Percentiles rank a stretch among this genome's conserved stretches.
Evolutionary conservation across 495 filamentous ascomycete genomes (phyloP).

Genomic region (Copromyces sp.): DNA sequence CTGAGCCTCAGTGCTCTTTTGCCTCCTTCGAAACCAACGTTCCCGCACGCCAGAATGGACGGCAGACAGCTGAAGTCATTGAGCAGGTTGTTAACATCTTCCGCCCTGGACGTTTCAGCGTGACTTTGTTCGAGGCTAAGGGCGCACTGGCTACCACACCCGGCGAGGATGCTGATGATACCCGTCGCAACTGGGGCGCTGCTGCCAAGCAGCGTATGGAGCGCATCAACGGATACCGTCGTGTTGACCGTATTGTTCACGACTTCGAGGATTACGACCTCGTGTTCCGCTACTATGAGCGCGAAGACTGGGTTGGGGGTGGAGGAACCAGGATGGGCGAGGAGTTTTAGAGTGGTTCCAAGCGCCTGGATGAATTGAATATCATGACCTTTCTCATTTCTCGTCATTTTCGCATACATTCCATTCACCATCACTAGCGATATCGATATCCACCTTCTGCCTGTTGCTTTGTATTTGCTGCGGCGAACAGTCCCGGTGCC

Average conservation of each 20-base stretch:
- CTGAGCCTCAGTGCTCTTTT: slow-evolving; percentile 96
- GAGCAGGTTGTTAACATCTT: slow-evolving; percentile 93
- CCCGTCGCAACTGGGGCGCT: slow-evolving; percentile 22
- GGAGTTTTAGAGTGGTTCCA: slow-evolving; percentile 10
- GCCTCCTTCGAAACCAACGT: slow-evolving; percentile 99
- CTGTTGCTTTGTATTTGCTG: background rate
- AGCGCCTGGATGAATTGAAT: background rate
- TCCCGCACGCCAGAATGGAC: slow-evolving; percentile 77
- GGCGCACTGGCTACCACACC: slow-evolving; percentile 26
- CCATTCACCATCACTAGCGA: background rate
- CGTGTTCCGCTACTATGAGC: slow-evolving; percentile 93
- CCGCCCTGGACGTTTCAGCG: slow-evolving; percentile 89
- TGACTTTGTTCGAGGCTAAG: slow-evolving; percentile 94
- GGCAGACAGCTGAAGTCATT: slow-evolving; percentile 80
- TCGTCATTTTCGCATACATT: background rate
- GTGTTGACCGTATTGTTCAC: slow-evolving; percentile 92
- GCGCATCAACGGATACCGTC: slow-evolving; percentile 72
- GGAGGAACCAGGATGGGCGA: slow-evolving; percentile 59
- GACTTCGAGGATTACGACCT: slow-evolving; percentile 97
- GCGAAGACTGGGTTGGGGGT: slow-evolving; percentile 75
- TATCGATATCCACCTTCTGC: background rate
- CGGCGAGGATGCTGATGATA: slow-evolving; percentile 37
- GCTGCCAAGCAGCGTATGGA: slow-evolving; percentile 62
- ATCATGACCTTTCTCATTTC: background rate
- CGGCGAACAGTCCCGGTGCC: background rate